Conservation (phyloP, 768 basidiomycete species). For the Cystofilobasidium bisporidii region DNA sequence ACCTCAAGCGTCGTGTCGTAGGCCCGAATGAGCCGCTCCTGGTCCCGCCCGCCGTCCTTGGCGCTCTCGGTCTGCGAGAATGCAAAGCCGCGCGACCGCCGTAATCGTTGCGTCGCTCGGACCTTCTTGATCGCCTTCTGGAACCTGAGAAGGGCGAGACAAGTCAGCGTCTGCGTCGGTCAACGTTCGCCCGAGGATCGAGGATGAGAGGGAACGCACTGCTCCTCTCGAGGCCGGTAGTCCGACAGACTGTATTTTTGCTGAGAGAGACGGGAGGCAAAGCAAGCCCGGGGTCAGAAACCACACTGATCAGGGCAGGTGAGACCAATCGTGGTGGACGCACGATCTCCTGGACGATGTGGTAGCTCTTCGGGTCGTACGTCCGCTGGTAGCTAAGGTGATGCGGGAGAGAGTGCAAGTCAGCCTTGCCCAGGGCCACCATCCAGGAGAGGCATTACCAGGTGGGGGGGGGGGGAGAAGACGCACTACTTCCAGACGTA, state of each 20-base stretch:
- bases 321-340: not conserved
- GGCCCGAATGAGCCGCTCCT: conserved; percentile 68
- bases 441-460: too few relatives aligned
- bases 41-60: conserved; percentile 61
- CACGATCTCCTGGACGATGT: conserved; percentile 87
- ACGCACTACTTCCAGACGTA: conserved; percentile 96
- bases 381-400: conserved; percentile 75
- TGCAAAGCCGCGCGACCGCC: conserved; percentile 90
- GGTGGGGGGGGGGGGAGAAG: not conserved
- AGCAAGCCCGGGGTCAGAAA: not conserved
- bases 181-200: conserved; percentile 37
- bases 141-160: conserved; percentile 53
- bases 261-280: not conserved
- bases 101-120: conserved; percentile 94
- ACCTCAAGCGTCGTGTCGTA: conserved; percentile 67
- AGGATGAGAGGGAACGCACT: conserved; percentile 45
- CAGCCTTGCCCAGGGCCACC: not conserved
- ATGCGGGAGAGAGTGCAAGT: conserved; percentile 1
- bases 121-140: conserved; percentile 99
- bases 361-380: conserved; percentile 83
- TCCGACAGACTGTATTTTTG: conserved; percentile 31
- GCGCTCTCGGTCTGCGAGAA: conserved; percentile 90
- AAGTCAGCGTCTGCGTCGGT: not conserved
- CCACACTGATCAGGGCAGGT: conserved; percentile 55
- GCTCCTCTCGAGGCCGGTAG: conserved; percentile 92